Base-by-base conservation (phyloP, 2,329 filamentous ascomycete genomes). In the Colletotrichum sublineola region DNA sequence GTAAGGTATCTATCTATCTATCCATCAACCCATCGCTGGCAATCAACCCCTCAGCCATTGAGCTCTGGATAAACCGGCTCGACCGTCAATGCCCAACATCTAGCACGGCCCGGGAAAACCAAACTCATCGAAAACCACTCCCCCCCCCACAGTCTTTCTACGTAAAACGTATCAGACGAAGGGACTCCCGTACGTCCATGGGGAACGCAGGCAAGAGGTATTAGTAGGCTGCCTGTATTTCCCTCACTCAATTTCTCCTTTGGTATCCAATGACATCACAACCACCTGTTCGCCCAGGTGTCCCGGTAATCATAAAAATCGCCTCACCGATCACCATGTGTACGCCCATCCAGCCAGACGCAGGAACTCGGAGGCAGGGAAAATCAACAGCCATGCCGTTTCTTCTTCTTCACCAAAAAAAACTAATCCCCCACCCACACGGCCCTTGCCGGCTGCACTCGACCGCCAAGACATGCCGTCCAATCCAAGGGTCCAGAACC, bases 251-350 rank as follows among this genome's bases (percentile, higher is more conserved):
- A 7, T 2, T 5, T 3, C 6, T 33, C 18, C 31, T 3, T 15
- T 1, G 40, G n/a, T 56, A 46, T 5, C 15, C n/a, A 52, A 68
- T 70, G 70, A 73, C 70, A 61, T 73, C 55, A 73, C 38, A 38
- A 65, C 60, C 69, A 36, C 31, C 53, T 64, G 68, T 68, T 63
- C 36, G 56, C 38, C 56, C 57, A 44, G 38, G 29, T 33, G 18
- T 44, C 36, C 44, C 12, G 18, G 40, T 36, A 8, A 36, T 36
- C 33, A 36, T 12, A n/a, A 9, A 20, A 56, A 60, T 61, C 69
- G 64, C 53, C 60, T 72, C 58, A 64, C 46, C 31, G 12, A 63
- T 42, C 63, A 55, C 53, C 46, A 60, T 60, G 3, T 42, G 8
- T 36, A 8, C 33, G 5, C 48, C 52, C 20, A 7, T 44, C 65